Evolutionary conservation across 2,329 filamentous ascomycete genomes (phyloP), one percentile per base, ranked within the genome.

Genomic region (Eutypella sp.): DNA sequence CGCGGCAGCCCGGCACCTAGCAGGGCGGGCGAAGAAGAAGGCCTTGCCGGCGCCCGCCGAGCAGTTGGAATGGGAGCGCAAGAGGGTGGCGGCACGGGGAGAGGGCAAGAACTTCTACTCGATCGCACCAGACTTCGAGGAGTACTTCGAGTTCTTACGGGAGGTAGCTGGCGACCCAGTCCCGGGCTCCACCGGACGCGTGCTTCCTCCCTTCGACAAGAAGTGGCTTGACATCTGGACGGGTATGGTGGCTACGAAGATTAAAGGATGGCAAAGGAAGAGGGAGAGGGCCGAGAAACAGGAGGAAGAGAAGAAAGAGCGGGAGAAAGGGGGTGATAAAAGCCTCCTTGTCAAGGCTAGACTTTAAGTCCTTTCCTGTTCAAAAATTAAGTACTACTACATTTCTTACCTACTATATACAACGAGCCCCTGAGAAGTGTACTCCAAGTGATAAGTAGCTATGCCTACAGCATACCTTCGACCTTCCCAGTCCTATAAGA

Each of bases 161-260:
- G 46, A 48, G 4, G 57, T 74, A 22, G 71, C 71, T 0, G 71
- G 72, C 0, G 63, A 72, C 6, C 70, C 72, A 2, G 57, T 53
- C 0, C 53, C 60, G 5, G 67, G 64, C 0, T 62, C 62, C 3
- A 64, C 63, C 0, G 72, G 70, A 0, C 62, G 71, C 6, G 54
- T 54, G 10, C 50, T 75, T 24, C 70, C 71, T 2, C 59, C 57
- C 2, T 76, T 73, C 43, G 65, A 73, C 11, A 60, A 61, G 22
- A 61, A 60, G 19, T 71, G 68, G 68, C 45, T 63, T 2, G 58
- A 62, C 2, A 33, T 60, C 4, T 66, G 63, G 62, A 53, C 53
- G 22, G 53, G 55, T 0, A 65, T 66, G 61, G 52, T 59, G 3
- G 49, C 43, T 1, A 44, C 56, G 9, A 65, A 65, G 49, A 54